Evolutionary conservation across 352 stramenopile species (phyloP), one percentile per base, ranked within the genome.

Genomic region (Phytophthora cactorum): DNA sequence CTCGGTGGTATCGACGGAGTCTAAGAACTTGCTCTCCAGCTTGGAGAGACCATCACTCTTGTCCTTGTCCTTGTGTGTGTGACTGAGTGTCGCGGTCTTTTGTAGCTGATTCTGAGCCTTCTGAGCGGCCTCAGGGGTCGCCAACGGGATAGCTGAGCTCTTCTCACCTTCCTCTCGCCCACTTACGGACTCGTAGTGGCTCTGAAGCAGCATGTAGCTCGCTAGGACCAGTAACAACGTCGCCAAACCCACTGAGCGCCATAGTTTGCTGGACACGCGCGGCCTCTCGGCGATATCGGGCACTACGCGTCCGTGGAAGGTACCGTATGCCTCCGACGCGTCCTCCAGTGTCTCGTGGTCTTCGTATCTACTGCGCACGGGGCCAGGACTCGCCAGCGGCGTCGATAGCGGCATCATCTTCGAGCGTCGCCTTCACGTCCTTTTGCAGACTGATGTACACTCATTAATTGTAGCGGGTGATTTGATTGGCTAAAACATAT

Each of bases 141-240:
- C 15, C 9, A 54, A 32, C 15, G 39, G 8, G 25, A 3, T 49
- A 1, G 29, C 27, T 28, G 41, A 47, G 2, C 14, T 67, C 32
- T 10, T 27, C 2, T 17, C 15, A 8, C 4, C 22, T 4, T 55
- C 14, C 15, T 43, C 38, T 15, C 25, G 27, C 4, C 25, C 29
- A 12, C 38, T 53, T 3, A 14, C 7, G 7, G 39, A 29, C 7
- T 77, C 50, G n/a, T 63, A 59, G 12, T 53, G 32, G 32, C 55
- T 70, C 41, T 71, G 65, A 9, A 77, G 27, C 45, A 74, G 39
- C 59, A 74, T 59, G 31, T 66, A 77, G 11, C 65, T 66, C 27
- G 51, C 50, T 28, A 74, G 2, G 11, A 71, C 7, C 36, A 77
- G 43, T 14, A 77, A 28, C 10, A 74, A 25, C 15, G 52, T 50